Evolutionary conservation across 2,329 filamentous ascomycete genomes (phyloP), one percentile per base, ranked within the genome.

Genomic region (Saccharata proteae): DNA sequence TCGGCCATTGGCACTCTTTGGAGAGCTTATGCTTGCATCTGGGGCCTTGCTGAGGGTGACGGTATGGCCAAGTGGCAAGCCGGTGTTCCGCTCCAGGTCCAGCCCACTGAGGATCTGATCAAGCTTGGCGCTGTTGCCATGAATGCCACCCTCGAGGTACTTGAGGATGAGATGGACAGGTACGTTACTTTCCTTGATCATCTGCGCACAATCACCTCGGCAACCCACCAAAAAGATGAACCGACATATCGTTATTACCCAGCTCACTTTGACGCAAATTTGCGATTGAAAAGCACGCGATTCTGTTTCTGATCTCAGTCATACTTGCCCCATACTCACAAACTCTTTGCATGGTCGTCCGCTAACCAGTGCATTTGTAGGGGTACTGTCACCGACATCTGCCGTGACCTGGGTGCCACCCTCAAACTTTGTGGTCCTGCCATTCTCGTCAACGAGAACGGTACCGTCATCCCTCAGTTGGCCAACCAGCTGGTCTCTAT

Each of bases 241-340:
- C 30, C 17, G 67, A 72, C 66, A 60, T 65, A 74, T 76, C 82
- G 83, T 86, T 86, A 88, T 73, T 88, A 35, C 88, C 85, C 86
- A 94, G 86, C 86, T 94, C 88, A 94, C 86, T 93, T 83, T 82
- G 80, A 96, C 78, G 77, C 82, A 71, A 64, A 43, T 26, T 55
- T 74, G 80, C 75, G 75, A 64, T 76, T 93, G 84, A 80, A 84
- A 83, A 77, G 77, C 90, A 92, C 62, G 66, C 84, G 79, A 70
- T 62, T 67, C 61, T 65, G 58, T 65, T 65, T 59, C 64, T 69
- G 63, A 68, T 49, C 60, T 58, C 61, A 66, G 59, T 62, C 44
- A 43, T 40, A 37, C 45, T 40, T 25, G 36, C 45, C 22, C 17
- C 12, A 14, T 23, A n/a, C n/a, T n/a, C n/a, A n/a, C 11, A 30